These are phyloP conservation scores for Thraustochytrium sp. DNA, from an alignment of 352 stramenopile species.

Conservation along the genomic window DNA sequence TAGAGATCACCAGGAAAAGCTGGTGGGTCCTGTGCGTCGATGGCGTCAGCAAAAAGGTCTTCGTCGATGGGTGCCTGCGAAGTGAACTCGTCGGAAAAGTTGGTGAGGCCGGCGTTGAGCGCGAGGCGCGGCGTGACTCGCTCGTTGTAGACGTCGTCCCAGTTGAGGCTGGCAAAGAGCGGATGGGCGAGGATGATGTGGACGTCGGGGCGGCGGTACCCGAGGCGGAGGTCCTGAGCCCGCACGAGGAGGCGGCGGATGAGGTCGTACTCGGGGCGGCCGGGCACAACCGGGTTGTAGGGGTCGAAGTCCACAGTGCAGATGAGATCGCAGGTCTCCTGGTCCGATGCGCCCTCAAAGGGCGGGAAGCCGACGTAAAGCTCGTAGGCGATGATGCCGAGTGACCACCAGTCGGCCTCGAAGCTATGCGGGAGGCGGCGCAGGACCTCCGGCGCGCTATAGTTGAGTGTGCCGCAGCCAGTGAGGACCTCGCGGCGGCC, in stretches of 20 bases:
- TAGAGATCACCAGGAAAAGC: too few species aligned
- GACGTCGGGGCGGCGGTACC: neutral
- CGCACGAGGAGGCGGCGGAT: neutral
- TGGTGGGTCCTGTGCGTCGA: too few species aligned
- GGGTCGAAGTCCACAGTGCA: neutral
- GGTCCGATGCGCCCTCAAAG: neutral
- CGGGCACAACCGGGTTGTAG: neutral
- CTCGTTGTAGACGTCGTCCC: neutral
- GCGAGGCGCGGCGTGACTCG: neutral
- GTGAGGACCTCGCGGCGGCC: neutral
- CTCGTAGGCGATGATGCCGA: conserved; percentile 14
- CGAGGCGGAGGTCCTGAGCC: neutral
- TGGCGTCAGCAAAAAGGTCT: neutral
- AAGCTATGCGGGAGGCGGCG: conserved; percentile 13
- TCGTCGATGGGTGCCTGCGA: neutral
- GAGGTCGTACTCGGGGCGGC: neutral
- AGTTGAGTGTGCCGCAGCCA: neutral
- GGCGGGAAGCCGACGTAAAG: neutral
- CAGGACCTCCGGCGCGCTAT: conserved; percentile 23
- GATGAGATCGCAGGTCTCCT: conserved; percentile 4
- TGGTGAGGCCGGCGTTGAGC: neutral
- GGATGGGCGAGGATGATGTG: neutral
- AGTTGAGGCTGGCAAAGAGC: neutral
- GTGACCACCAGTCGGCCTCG: conserved; percentile 18
- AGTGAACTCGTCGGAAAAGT: conserved; percentile 4